These are phyloP conservation scores for Solanum hybrid DNA, from an alignment of 305 asterid species.

Conservation along the genomic window DNA sequence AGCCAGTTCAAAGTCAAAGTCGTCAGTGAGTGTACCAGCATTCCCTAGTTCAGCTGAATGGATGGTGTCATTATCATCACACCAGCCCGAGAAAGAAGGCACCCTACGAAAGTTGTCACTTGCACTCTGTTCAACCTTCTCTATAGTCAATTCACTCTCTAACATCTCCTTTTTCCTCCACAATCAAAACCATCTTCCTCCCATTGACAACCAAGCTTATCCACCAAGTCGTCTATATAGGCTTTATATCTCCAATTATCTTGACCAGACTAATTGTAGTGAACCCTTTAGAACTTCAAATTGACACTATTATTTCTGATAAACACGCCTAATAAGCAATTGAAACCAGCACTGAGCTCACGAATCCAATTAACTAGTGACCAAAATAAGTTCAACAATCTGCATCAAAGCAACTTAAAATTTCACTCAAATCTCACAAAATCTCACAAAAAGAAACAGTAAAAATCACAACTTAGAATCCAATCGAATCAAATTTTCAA, in stretches of 20 bases:
- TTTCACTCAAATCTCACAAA: neutral
- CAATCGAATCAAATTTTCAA: neutral
- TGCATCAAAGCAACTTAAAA: neutral
- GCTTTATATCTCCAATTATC: neutral
- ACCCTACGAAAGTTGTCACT: conserved; percentile 37
- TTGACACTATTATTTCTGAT: neutral
- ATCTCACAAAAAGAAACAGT: neutral
- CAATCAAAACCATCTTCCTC: conserved; percentile 18
- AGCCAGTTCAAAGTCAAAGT: conserved; percentile 46
- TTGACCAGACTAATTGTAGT: neutral
- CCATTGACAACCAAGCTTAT: neutral
- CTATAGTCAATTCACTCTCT: conserved; percentile 24
- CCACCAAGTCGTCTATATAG: neutral
- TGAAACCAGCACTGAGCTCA: neutral
- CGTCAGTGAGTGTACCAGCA: conserved; percentile 22
- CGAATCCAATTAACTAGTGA: neutral
- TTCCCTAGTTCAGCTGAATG: conserved; percentile 21
- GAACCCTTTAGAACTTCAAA: neutral
- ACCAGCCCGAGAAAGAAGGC: conserved; percentile 72
- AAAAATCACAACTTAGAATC: neutral
- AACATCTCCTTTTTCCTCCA: conserved; percentile 41
- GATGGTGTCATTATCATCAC: conserved; percentile 43
- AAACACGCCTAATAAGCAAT: neutral
- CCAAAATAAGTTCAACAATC: neutral
- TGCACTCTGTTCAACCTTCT: conserved; percentile 31